Conservation (phyloP, 169 alveolate species). For the Babesia bigemina region DNA sequence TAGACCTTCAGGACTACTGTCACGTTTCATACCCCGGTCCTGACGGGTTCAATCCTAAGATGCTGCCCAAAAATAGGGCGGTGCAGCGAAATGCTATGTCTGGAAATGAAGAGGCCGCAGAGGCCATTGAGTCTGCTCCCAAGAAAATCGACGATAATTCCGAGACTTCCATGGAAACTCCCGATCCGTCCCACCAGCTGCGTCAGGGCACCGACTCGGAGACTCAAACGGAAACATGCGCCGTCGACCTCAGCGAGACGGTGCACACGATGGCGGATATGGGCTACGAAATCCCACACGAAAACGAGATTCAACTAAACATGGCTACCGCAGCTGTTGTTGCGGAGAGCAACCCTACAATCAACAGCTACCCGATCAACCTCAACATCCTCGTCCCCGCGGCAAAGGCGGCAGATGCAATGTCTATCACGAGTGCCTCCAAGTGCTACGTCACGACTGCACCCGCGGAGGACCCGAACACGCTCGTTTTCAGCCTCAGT, state of each 20-base stretch:
- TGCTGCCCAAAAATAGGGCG: conserved; percentile 14
- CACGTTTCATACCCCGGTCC: conserved; percentile 53
- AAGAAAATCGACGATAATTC: background rate
- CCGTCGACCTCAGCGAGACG: conserved; percentile 1
- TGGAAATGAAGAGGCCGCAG: background rate
- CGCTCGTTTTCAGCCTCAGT: conserved; percentile 21
- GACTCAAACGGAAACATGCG: background rate
- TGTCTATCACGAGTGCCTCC: conserved; percentile 13
- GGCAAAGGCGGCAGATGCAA: conserved; percentile 5
- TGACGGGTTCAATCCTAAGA: conserved; percentile 14
- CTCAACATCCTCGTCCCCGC: conserved; percentile 21
- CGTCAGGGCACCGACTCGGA: conserved; percentile 8
- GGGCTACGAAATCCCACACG: no score
- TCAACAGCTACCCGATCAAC: conserved; percentile 11
- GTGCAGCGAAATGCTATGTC: background rate
- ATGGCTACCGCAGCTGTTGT: conserved; percentile 13
- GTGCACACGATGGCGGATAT: background rate
- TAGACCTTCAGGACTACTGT: conserved; percentile 51
- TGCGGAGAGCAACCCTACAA: conserved; percentile 3
- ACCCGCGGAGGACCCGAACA: conserved; percentile 19
- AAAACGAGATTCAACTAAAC: background rate
- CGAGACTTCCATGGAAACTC: background rate
- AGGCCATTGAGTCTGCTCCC: background rate
- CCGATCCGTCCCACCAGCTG: background rate
- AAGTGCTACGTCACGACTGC: conserved; percentile 36